Conservation (phyloP, 139 green algal genomes). For the Bryopsis sp. region DNA sequence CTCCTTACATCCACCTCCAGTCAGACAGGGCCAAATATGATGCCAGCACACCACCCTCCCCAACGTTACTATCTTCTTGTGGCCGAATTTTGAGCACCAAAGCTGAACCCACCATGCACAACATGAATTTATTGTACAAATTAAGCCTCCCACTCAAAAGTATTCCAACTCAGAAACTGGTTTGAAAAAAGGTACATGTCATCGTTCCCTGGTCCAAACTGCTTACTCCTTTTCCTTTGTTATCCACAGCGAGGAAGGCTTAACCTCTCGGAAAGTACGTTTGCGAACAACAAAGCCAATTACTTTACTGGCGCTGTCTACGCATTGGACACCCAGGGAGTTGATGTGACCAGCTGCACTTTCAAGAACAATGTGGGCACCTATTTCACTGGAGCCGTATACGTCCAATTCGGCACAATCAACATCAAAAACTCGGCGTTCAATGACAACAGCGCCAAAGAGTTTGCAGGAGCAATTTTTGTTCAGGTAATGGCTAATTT, state of each 20-base stretch:
- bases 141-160: too few relatives aligned
- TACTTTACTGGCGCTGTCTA: conserved; percentile 15
- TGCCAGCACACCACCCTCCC: too few relatives aligned
- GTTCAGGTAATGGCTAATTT: background rate
- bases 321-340: background rate
- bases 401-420: conserved; percentile 4
- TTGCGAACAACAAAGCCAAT: background rate
- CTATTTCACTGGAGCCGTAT: conserved; percentile 13
- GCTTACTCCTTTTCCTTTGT: too few relatives aligned
- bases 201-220: too few relatives aligned
- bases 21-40: too few relatives aligned
- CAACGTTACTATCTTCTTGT: too few relatives aligned
- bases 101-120: too few relatives aligned
- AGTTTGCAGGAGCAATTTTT: conserved; percentile 9
- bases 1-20: too few relatives aligned
- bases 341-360: conserved; percentile 3
- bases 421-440: conserved; percentile 10
- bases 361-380: conserved; percentile 8
- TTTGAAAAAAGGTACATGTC: too few relatives aligned
- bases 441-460: conserved; percentile 11
- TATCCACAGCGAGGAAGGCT: conserved; percentile 1
- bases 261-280: background rate
- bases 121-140: too few relatives aligned
- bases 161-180: too few relatives aligned
- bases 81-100: too few relatives aligned